phyloP scores from a whole-genome alignment of 2,329 filamentous ascomycete genomes.

The Diaporthe sp. region DNA sequence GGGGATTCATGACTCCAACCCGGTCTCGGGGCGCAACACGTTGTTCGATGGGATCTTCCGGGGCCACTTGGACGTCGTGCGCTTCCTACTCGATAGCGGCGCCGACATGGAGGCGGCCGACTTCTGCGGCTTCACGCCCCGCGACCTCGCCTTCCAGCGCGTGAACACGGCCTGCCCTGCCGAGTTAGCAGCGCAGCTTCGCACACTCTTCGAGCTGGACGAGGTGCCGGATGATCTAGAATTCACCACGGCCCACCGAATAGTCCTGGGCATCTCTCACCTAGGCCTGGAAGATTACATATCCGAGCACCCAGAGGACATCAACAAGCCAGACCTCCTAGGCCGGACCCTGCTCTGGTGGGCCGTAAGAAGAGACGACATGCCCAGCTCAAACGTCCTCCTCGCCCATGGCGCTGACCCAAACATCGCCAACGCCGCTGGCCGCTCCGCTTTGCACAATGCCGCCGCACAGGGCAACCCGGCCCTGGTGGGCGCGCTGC shows the following conservation, averaged over 20 bases:
- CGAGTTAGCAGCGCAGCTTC: background rate
- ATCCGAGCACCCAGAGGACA: background rate
- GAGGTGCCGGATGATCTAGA: constrained; percentile 1
- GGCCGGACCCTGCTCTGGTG: constrained; percentile 1
- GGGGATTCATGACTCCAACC: background rate
- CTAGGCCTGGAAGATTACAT: background rate
- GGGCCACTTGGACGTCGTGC: background rate
- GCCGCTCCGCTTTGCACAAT: background rate
- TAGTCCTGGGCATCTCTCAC: background rate
- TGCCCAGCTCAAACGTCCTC: background rate
- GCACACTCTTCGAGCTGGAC: background rate
- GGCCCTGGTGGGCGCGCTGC: background rate
- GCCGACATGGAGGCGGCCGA: constrained; percentile 21
- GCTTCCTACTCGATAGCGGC: constrained; percentile 9
- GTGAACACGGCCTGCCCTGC: background rate
- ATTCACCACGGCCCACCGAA: background rate
- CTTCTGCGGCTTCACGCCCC: constrained; percentile 13
- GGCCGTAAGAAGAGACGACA: background rate
- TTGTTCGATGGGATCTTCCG: background rate
- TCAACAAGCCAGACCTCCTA: background rate
- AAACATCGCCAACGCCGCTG: constrained; percentile 2
- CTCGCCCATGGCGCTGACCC: background rate
- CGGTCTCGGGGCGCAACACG: background rate
- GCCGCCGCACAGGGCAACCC: background rate
- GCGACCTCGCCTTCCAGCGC: constrained; percentile 10